Base-by-base conservation (phyloP, 345 rosid genomes). In the Brassica rapa region DNA sequence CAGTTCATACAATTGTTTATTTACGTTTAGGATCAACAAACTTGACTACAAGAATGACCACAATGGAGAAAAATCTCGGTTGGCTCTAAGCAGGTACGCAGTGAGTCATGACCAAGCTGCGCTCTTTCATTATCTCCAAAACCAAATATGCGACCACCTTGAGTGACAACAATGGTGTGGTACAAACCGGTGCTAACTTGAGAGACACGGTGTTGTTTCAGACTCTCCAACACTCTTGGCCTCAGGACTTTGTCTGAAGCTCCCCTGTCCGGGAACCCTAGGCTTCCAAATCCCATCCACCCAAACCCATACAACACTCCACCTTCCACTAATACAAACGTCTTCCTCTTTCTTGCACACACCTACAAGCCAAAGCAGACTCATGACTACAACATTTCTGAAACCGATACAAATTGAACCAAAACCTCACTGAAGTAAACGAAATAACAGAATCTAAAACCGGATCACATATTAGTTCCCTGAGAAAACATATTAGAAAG, bases 331-430 rank as follows among this genome's bases (percentile, higher is more conserved):
- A 94, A 84, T 59, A 94, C 96, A 82, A 94, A 94, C 2, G 98
- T 88, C 80, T 92, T 94, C 82, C 97, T 87, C 86, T 94, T 94
- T 55, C 97, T 94, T 70, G 98, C 97, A 86, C 97, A 94, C 49
- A 92, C 95, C 98, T 94, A 74, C 66, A 84, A 69, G 11, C 37
- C 57, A 71, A 57, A 41, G 9, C 11, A 25, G 8, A 37, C 9
- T 65, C 80, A 77, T 62, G 27, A 21, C 8, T 8, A 68, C 19
- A 16, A 3, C 53, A 29, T 68, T 15, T 30, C 27, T 76, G 30
- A 9, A 69, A 49, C 55, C 39, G 24, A 59, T 27, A 23, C 19
- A 4, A 27, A 7, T 8, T 4, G 0, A 66, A 66, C 4, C 5
- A 62, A n/a, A 30, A 7, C 67, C 23, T 11, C 23, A 46, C 15